Base-by-base conservation (phyloP, 805 yeast species). In the Nakazawaea molendinolei region DNA sequence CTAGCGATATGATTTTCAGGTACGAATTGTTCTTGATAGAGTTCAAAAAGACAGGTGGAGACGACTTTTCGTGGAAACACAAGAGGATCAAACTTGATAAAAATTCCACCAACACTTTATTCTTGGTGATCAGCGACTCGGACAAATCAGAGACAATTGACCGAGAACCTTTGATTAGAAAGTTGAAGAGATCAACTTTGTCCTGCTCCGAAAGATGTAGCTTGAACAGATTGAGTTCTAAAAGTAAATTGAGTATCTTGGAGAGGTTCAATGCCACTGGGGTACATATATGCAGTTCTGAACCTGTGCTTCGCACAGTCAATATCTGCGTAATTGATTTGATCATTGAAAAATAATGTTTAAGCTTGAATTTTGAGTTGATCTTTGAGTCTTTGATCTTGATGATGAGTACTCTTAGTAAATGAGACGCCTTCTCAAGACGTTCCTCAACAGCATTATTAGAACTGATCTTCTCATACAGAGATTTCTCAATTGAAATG, bases 401-500 rank as follows among this genome's bases (percentile, higher is more conserved):
- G 27, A 45, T 47, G 4, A 55, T 36, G 8, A 61, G 21, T 14
- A 45, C 47, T 17, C 67, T 45, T 2, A 68, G 40, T 5, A 55
- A 36, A 29, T 54, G 57, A 5, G 64, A 56, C 1, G 60, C 64
- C 13, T 44, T 48, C 14, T 59, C 44, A 6, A 61, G 46, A 34
- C 69, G 47, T 8, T 42, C 38, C 17, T 54, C 57, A 3, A 54
- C 54, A 4, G 60, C 43, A 8, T 44, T 4, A 22, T 31, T 36
- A 17, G 20, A 25, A 23, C 12, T 33, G 0, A 65, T 36, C 5
- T 46, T 44, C 31, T 40, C 53, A 40, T 49, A 60, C 3, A 52
- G 27, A 1, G 50, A 44, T n/a, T 56, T 49, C 39, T 75, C 80
- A 12, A 45, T 45, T 21, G 56, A 63, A 44, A 51, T 34, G 50